Base-by-base conservation (phyloP, 2,329 filamentous ascomycete genomes). In the Aspergillus carbonarius region DNA sequence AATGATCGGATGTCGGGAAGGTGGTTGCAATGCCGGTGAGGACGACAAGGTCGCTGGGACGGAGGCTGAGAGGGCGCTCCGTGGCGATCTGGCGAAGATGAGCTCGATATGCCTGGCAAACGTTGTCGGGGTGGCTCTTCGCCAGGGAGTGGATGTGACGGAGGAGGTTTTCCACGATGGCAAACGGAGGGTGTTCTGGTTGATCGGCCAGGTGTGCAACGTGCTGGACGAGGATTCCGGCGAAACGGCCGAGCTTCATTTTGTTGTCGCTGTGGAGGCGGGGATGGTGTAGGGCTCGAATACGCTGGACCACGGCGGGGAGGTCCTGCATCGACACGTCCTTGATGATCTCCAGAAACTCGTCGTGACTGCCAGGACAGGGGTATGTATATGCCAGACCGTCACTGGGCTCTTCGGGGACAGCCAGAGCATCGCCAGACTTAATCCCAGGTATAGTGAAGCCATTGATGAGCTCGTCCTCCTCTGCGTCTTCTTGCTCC, bases 1-100 rank as follows among this genome's bases (percentile, higher is more conserved):
- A 99, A 76, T 98, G 93, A 75, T 99, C 95, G 0, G 93, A 97
- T 0, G 95, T 96, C 4, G 95, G 93, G 70, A 96, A 99, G 54
- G 96, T 90, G 2, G 87, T 87, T 40, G 88, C 87, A 60, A 97
- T 85, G 0, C 91, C 92, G 0, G 91, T 93, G 35, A 99, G 79
- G n/a, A 96, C 78, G 20, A 92, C 78, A 18, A 99, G 77, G 68
- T 99, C 93, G 17, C 91, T 91, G n/a, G 82, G 72, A 12, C 74
- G 66, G 72, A 83, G 69, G 74, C 83, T 67, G 81, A 85, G 68
- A 0, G 79, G 74, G 27, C 79, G 81, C 1, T 82, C 75, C 12
- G 81, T 74, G 40, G 84, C 78, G 34, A 88, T 78, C 23, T 76
- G 72, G 59, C 81, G 79, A 20, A 99, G 81, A 63, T 90, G 88